These are phyloP conservation scores for Cyclotella sp. DNA, from an alignment of 108 stramenopile genomes.

Conservation along the genomic window DNA sequence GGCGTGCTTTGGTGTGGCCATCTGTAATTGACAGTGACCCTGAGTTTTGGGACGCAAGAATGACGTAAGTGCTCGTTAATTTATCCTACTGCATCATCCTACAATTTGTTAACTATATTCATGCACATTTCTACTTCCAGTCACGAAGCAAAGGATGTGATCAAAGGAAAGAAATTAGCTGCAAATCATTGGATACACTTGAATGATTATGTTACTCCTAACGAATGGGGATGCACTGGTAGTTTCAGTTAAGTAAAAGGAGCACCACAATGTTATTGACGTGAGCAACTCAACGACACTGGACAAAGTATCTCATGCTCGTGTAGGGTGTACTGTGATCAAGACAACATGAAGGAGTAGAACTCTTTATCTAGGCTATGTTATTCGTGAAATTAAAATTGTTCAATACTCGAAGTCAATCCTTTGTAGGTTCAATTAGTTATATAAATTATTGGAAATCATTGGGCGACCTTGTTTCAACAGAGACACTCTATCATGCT, in stretches of 20 bases:
- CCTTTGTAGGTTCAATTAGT: too few species aligned
- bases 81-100: background rate
- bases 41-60: slow-evolving; percentile 40
- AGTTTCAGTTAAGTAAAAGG: slow-evolving; percentile 31
- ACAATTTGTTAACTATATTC: background rate
- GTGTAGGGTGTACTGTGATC: too few species aligned
- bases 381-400: too few species aligned
- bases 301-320: too few species aligned
- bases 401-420: too few species aligned
- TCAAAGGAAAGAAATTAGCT: slow-evolving; percentile 77
- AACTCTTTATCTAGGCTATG: too few species aligned
- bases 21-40: slow-evolving; percentile 70
- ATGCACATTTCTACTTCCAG: slow-evolving; percentile 6
- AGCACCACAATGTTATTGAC: too few species aligned
- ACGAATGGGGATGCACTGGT: slow-evolving; percentile 79
- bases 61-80: slow-evolving; percentile 9
- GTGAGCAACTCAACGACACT: too few species aligned
- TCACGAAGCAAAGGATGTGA: slow-evolving; percentile 81
- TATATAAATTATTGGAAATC: too few species aligned
- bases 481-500: too few species aligned
- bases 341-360: too few species aligned
- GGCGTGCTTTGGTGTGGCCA: slow-evolving; percentile 85
- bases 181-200: slow-evolving; percentile 86
- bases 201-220: slow-evolving; percentile 79
- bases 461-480: too few species aligned